Percentiles rank a stretch among this genome's conserved stretches.
phyloP scores from a whole-genome alignment of 208 protist genomes.

The Acanthamoeba lugdunensis region DNA sequence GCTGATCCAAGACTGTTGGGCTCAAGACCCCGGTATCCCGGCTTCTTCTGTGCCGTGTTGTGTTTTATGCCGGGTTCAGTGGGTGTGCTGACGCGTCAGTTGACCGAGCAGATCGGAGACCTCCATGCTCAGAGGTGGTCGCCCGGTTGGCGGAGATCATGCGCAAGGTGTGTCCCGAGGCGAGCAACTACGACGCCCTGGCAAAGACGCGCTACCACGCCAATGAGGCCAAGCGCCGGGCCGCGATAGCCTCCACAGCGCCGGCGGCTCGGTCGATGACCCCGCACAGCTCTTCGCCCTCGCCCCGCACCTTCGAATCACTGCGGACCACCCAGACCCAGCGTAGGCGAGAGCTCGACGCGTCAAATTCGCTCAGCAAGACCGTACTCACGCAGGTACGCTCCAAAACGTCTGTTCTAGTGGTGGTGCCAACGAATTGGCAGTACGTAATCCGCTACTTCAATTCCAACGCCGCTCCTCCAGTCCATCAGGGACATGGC shows the following conservation, averaged over 20 bases:
- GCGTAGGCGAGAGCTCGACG: neutral
- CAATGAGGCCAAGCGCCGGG: neutral
- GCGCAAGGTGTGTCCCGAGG: neutral
- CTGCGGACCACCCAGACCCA: neutral
- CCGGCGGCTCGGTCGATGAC: neutral
- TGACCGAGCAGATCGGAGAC: neutral
- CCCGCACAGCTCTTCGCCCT: neutral
- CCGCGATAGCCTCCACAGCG: neutral
- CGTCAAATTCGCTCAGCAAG: neutral
- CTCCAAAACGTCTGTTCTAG: too few relatives aligned
- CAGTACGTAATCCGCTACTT: neutral
- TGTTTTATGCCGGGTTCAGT: neutral
- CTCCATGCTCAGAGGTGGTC: neutral
- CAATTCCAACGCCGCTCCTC: neutral
- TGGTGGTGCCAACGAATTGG: too few relatives aligned
- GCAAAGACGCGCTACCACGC: neutral
- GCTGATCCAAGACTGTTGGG: slow-evolving; percentile 4
- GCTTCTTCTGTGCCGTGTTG: neutral
- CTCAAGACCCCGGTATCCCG: neutral
- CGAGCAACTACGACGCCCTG: neutral
- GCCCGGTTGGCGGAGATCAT: neutral
- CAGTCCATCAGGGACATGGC: neutral
- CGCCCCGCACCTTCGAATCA: neutral
- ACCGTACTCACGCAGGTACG: neutral
- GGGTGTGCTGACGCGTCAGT: neutral